Conservation (phyloP, 805 yeast genomes). For the Nadsonia fulvescens region DNA sequence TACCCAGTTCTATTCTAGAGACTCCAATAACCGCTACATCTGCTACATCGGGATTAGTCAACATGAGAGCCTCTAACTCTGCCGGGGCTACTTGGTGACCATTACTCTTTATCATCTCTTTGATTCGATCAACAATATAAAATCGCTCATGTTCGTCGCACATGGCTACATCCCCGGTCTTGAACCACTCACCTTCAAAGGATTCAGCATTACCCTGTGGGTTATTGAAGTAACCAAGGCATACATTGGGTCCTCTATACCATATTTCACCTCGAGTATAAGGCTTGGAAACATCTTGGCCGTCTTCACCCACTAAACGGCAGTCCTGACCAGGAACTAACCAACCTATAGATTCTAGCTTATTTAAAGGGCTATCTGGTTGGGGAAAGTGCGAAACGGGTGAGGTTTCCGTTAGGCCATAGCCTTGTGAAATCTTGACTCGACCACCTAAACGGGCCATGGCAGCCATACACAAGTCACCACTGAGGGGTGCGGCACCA, state of each 20-base stretch:
- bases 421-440: slow-evolving; percentile 8
- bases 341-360: slow-evolving; percentile 2
- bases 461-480: slow-evolving; percentile 2
- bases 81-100: slow-evolving; percentile 83
- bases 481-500: slow-evolving; percentile 30
- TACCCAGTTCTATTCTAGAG: slow-evolving; percentile 53
- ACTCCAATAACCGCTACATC: slow-evolving; percentile 85
- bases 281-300: slow-evolving; percentile 6
- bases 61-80: slow-evolving; percentile 74
- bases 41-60: slow-evolving; percentile 56
- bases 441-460: slow-evolving; percentile 5
- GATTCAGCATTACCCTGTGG: slow-evolving; percentile 29
- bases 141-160: slow-evolving; percentile 28
- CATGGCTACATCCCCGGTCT: slow-evolving; percentile 40
- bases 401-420: slow-evolving; percentile 7
- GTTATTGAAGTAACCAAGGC: slow-evolving; percentile 30
- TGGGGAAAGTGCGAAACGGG: slow-evolving; percentile 7
- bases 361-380: slow-evolving; percentile 2
- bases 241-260: slow-evolving; percentile 37
- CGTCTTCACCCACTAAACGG: slow-evolving; percentile 1
- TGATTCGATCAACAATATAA: slow-evolving; percentile 24
- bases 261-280: slow-evolving; percentile 29
- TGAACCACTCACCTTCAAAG: slow-evolving; percentile 32
- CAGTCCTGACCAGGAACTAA: slow-evolving; percentile 3
- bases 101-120: slow-evolving; percentile 21